These are phyloP conservation scores for Penicillium digitatum DNA, from an alignment of 2,329 filamentous ascomycete species.

Conservation along the genomic window DNA sequence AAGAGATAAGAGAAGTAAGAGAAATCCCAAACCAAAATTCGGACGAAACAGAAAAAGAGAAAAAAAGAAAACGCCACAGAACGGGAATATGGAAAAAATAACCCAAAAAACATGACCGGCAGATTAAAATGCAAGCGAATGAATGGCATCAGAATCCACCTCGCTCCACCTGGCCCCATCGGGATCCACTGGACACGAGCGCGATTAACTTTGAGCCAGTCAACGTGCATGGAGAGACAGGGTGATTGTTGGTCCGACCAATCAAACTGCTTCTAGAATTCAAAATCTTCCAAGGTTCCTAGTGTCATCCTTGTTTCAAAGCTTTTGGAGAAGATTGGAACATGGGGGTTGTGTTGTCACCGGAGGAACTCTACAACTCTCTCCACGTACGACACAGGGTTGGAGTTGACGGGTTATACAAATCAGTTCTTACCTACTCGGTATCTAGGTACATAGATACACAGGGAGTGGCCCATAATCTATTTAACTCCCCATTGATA, in stretches of 20 bases:
- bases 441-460: not conserved
- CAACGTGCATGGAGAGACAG: slow-evolving; percentile 39
- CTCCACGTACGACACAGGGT: not conserved
- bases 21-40: not conserved
- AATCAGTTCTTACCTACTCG: not conserved
- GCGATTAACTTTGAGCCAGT: not conserved
- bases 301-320: slow-evolving; percentile 1
- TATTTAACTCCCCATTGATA: too few relatives aligned
- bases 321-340: not conserved
- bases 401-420: not conserved
- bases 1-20: not conserved
- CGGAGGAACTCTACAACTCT: too few relatives aligned
- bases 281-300: too few relatives aligned
- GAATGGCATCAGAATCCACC: not conserved
- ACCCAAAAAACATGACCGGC: slow-evolving; percentile 1
- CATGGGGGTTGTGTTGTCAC: not conserved
- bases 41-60: not conserved
- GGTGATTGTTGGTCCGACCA: slow-evolving; percentile 66
- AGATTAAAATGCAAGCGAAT: slow-evolving; percentile 2
- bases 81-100: not conserved
- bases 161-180: not conserved
- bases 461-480: too few relatives aligned
- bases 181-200: not conserved
- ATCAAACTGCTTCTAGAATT: not conserved
- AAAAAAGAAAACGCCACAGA: not conserved